A percentile compares a stretch with the other conserved stretches of the same genome.
Evolutionary conservation across 2,329 filamentous ascomycete species (phyloP).

Genomic region (Thelonectria rubi): DNA sequence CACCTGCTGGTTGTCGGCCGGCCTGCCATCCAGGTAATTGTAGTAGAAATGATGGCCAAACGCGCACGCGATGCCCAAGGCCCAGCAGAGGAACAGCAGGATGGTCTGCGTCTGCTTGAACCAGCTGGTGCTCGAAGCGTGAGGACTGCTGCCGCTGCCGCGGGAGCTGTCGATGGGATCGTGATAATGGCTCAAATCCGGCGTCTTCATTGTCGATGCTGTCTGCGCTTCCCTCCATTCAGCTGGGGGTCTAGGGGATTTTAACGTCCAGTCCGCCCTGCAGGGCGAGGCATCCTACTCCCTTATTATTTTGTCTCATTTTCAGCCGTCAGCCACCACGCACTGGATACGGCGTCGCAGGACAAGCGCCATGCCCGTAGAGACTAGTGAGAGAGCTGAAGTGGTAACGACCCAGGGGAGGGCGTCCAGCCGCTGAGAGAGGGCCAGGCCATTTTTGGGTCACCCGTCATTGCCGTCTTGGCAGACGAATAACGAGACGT

Average conservation of each 20-base stretch:
- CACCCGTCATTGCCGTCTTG: no score
- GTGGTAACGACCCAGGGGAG: not conserved
- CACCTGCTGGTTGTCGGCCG: not conserved
- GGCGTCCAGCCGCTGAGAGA: not conserved
- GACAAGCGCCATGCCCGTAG: not conserved
- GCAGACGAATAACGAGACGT: no score
- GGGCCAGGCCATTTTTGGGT: not conserved
- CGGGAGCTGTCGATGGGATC: not conserved
- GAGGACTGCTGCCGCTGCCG: not conserved
- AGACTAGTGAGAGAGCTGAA: not conserved
- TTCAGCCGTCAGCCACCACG: not conserved
- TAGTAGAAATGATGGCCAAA: slow-evolving; percentile 6
- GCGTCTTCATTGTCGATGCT: slow-evolving; percentile 8
- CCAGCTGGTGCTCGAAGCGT: slow-evolving; percentile 3
- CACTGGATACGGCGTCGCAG: not conserved
- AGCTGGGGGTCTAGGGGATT: not conserved
- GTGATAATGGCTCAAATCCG: slow-evolving; percentile 3
- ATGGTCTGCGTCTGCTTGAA: not conserved
- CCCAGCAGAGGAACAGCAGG: slow-evolving; percentile 4
- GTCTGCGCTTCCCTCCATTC: not conserved
- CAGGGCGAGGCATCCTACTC: not conserved
- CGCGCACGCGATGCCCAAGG: not conserved
- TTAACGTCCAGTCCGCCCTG: not conserved
- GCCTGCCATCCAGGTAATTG: not conserved
- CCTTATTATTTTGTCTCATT: not conserved